Conservation (phyloP, 495 filamentous ascomycete species). For the Talaromyces liani region DNA sequence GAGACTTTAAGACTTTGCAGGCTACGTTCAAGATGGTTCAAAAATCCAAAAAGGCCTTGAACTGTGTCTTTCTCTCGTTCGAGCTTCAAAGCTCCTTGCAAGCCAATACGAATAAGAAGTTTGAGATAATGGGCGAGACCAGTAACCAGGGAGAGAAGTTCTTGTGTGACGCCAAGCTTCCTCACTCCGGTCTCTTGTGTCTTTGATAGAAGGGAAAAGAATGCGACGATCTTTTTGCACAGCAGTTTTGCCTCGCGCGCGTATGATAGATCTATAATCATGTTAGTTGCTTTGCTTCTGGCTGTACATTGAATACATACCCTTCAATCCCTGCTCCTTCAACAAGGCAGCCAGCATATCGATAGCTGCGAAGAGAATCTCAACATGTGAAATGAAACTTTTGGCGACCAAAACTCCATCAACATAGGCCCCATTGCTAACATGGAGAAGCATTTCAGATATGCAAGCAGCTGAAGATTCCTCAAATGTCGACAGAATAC, state of each 20-base stretch:
- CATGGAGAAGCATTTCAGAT: conserved; percentile 97
- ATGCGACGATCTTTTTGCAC: conserved; percentile 98
- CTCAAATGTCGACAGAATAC: conserved; percentile 91
- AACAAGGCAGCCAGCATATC: conserved; percentile 75
- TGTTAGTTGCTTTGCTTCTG: conserved; percentile 11
- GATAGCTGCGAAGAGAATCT: conserved; percentile 83
- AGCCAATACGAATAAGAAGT: conserved; percentile 90
- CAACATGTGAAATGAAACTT: conserved; percentile 92
- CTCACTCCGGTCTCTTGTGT: conserved; percentile 83
- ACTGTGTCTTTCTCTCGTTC: conserved; percentile 72
- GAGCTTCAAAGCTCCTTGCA: conserved; percentile 86
- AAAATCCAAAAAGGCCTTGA: conserved; percentile 71
- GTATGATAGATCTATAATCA: conserved; percentile 66
- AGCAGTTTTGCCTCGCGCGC: conserved; percentile 92
- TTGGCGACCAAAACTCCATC: conserved; percentile 95
- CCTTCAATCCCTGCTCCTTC: conserved; percentile 61
- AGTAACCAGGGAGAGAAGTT: conserved; percentile 88
- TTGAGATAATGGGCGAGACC: conserved; percentile 98
- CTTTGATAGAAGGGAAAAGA: conserved; percentile 89
- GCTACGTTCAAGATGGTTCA: conserved; percentile 64
- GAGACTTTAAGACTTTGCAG: conserved; percentile 57
- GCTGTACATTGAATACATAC: conserved; percentile 35
- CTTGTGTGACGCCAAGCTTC: conserved; percentile 92
- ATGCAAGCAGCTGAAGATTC: conserved; percentile 97
- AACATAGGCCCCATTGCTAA: conserved; percentile 94